Evolutionary conservation across 2,329 filamentous ascomycete species (phyloP), one percentile per base, ranked within the genome.

Genomic region (Madurella fahalii): DNA sequence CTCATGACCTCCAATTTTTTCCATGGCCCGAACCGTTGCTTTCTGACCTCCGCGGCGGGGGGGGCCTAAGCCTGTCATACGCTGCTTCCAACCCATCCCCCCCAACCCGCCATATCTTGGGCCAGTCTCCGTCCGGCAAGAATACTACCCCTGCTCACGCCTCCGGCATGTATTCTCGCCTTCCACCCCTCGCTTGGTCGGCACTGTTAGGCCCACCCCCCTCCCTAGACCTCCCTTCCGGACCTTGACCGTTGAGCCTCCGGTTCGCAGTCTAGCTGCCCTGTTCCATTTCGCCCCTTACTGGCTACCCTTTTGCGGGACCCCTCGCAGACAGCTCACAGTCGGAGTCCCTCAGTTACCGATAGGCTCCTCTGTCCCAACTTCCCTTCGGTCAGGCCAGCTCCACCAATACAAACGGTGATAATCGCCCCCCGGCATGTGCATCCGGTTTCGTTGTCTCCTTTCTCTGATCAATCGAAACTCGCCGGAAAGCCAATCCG

Each of bases 351-450:
- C 40, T 52, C 57, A 48, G 47, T 53, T 47, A 42, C 57, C 49
- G 42, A 52, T 41, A 49, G 50, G 58, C 57, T 59, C 48, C 51
- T 60, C 63, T 61, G 53, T 56, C 64, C 64, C 56, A 47, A 56
- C 58, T 54, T 58, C 56, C 63, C 64, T 61, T 63, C 63, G 62
- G 62, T 59, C 60, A 58, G 42, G 59, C 50, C 58, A 58, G 61
- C 54, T 65, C 68, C 65, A 69, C 68, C 67, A 68, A 70, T 69
- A 62, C 66, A 65, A 68, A 67, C 63, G 64, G 60, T 68, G 64
- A 66, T 64, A 63, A 64, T 67, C 63, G 63, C 67, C 65, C 65
- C 67, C 71, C 70, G 69, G 71, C 71, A 74, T 69, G 70, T 72
- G 71, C 71, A 71, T 59, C 62, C 41, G 56, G 51, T 60, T 66